phyloP scores from a whole-genome alignment of 2,329 filamentous ascomycete genomes.

The Colletotrichum lupini region DNA sequence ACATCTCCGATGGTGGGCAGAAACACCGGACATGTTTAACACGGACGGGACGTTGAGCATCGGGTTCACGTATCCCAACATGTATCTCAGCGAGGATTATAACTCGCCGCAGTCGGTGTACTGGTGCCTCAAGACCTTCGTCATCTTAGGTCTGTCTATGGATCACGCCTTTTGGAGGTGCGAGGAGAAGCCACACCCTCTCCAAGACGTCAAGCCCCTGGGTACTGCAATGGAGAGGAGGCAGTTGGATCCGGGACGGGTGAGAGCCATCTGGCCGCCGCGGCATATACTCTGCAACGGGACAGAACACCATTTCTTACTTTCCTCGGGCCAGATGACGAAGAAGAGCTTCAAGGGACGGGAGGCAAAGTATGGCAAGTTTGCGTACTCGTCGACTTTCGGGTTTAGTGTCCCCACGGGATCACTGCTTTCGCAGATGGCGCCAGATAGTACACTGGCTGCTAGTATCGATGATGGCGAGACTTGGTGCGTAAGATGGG shows the following conservation, averaged over 20 bases:
- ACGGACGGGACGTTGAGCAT: constrained; percentile 56
- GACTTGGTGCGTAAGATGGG: constrained; percentile 28
- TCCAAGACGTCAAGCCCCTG: background rate
- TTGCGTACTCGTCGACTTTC: constrained; percentile 53
- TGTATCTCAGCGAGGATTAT: constrained; percentile 61
- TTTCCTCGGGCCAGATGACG: constrained; percentile 49
- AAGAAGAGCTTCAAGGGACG: constrained; percentile 45
- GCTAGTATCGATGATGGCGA: constrained; percentile 35
- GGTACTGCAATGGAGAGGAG: background rate
- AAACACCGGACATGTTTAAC: constrained; percentile 51
- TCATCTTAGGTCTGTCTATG: constrained; percentile 46
- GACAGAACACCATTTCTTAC: constrained; percentile 48
- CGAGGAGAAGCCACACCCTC: constrained; percentile 49
- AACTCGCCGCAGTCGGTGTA: constrained; percentile 62
- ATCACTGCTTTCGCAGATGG: constrained; percentile 41
- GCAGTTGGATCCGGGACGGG: background rate
- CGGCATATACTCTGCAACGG: constrained; percentile 54
- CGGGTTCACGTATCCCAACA: constrained; percentile 48
- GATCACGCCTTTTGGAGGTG: constrained; percentile 53
- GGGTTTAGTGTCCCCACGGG: constrained; percentile 48
- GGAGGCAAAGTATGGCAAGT: constrained; percentile 52
- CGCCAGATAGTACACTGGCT: constrained; percentile 34
- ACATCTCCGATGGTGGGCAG: constrained; percentile 56
- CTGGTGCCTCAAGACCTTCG: constrained; percentile 58
- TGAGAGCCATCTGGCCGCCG: constrained; percentile 39